A percentile compares a stretch with the other conserved stretches of the same genome.
phyloP scores from a whole-genome alignment of 306 rosid genomes.

The Corylus heterophylla region DNA sequence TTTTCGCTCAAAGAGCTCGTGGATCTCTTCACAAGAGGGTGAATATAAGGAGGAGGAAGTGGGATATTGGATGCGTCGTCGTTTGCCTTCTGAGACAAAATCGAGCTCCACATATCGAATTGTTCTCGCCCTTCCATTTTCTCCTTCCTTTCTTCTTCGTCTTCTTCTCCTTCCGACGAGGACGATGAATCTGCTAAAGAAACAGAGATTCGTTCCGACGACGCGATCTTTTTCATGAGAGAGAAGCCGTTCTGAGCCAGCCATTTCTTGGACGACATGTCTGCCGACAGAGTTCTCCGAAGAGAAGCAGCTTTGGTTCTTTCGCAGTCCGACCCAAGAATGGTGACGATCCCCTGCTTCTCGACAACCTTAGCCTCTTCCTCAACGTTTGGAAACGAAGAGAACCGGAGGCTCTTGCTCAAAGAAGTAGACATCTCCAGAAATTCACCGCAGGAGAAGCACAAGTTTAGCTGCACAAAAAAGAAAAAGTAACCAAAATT shows the following conservation, averaged over 20 bases:
- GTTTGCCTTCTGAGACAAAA: slow-evolving; percentile 44
- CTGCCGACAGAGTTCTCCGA: slow-evolving; percentile 81
- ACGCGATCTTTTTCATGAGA: slow-evolving; percentile 55
- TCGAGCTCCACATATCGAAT: slow-evolving; percentile 56
- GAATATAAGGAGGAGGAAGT: slow-evolving; percentile 61
- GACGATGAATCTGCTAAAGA: slow-evolving; percentile 24
- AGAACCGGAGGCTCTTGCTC: slow-evolving; percentile 33
- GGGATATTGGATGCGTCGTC: slow-evolving; percentile 36
- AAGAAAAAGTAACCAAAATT: not conserved
- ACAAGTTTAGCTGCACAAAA: slow-evolving; percentile 41
- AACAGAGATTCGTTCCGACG: slow-evolving; percentile 44
- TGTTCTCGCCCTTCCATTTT: slow-evolving; percentile 23
- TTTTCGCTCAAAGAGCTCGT: slow-evolving; percentile 51
- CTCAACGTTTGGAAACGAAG: slow-evolving; percentile 25
- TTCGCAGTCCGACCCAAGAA: slow-evolving; percentile 52
- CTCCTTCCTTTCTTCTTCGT: slow-evolving; percentile 18
- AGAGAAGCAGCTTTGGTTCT: slow-evolving; percentile 48
- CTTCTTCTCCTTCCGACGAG: slow-evolving; percentile 35
- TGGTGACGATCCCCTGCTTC: slow-evolving; percentile 69
- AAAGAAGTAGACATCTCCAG: slow-evolving; percentile 34
- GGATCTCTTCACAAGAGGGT: slow-evolving; percentile 72
- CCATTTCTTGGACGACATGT: slow-evolving; percentile 90
- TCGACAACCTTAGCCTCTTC: slow-evolving; percentile 28
- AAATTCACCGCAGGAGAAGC: slow-evolving; percentile 4
- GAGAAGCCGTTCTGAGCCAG: slow-evolving; percentile 49